Base-by-base conservation (phyloP, 768 basidiomycete genomes). In the Termitomyces heimii region DNA sequence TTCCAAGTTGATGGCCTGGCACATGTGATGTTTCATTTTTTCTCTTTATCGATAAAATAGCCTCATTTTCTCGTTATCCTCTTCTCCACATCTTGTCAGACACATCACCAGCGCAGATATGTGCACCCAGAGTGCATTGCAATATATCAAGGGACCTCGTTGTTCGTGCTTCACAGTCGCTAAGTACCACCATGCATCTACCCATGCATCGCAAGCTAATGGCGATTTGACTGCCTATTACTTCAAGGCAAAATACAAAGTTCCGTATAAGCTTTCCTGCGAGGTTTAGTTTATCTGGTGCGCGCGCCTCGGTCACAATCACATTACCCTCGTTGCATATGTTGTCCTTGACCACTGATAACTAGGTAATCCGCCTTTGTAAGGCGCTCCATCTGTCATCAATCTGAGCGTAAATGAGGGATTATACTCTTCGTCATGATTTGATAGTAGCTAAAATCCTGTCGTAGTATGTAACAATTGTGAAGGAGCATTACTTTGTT, bases 1-100 rank as follows among this genome's bases (percentile, higher is more conserved):
- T 54, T 44, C 43, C 53, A 53, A 43, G 40, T 34, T 34, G 53
- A n/a, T 45, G 53, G 53, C 45, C 32, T 45, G 55, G 56, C 61
- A 66, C 65, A 70, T 67, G 71, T 73, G 70, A 72, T 67, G 69
- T 70, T 61, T 66, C 60, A 62, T 60, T 66, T 64, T 65, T 51
- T 53, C 66, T 59, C 37, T 60, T 24, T 60, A 2, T 65, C 54
- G 57, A 61, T 60, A 63, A 43, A 65, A 65, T 54, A 61, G 59
- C 68, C 73, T 72, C 71, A 70, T 66, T 63, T 58, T 62, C 60
- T 50, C 28, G 57, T 57, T 50, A 59, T 62, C 62, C 48, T 59
- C 37, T 60, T 56, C 49, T 60, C 44, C 40, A 13, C 48, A 45
- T 54, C 32, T 47, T 39, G 60, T 63, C 61, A 67, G 62, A 58